Evolutionary conservation across 129 eudicot species (phyloP), one percentile per base, ranked within the genome.

Genomic region (Glebionis coronaria): DNA sequence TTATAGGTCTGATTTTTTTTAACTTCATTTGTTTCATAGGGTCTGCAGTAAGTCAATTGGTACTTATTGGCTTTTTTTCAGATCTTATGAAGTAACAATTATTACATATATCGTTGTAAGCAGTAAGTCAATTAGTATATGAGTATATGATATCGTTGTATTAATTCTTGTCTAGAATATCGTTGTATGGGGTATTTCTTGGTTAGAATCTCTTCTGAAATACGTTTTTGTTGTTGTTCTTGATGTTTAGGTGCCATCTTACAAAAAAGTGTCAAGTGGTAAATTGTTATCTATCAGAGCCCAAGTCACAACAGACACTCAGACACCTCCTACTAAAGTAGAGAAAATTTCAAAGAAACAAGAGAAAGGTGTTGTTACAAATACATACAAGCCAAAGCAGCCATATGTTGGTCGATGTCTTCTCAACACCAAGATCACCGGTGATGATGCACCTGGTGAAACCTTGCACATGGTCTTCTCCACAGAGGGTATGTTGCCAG

Each of bases 381-480:
- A 94, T 70, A 94, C 81, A 76, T 94, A 42, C 75, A 79, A 63
- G 67, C 99, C 99, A 4, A 89, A 89, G 68, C 82, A 84, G 3
- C 99, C 99, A 12, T 94, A 82, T 70, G 46, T 67, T 15, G 95
- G 99, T 40, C 78, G 78, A 27, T 82, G 88, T 56, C 95, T 94
- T 56, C 95, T 94, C 47, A 94, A 94, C 93, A 94, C 97, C 68
- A 94, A 87, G 93, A 89, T 94, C 87, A 89, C 99, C 12, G 99
- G 95, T 5, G 99, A 94, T 78, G 99, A 94, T 81, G 97, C 99
- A 25, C 99, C 99, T 4, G 99, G 97, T 60, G 99, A 94, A 64
- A 94, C 99, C 4, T 94, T 95, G 99, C 99, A 94, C 88, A 94
- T 94, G 99, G 99, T 90, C 70, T 94, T 94, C 84, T 72, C 65